Conservation (phyloP, 371 early-diverging fungal species). For the Mucor sp. region DNA sequence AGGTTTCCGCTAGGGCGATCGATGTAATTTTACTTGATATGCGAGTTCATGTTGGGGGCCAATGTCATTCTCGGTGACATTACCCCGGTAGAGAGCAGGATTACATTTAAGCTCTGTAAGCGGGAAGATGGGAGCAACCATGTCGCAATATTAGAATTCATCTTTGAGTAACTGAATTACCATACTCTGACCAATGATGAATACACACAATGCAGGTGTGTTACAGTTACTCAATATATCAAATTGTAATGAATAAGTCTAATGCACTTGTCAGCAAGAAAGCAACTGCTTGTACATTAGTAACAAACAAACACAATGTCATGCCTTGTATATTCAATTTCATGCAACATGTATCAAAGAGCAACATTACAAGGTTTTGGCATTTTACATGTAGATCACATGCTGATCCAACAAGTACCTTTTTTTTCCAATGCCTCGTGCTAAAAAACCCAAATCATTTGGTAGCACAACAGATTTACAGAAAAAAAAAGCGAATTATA, state of each 20-base stretch:
- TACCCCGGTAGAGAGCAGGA: neutral
- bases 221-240: neutral
- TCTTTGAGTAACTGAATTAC: neutral
- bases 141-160: neutral
- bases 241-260: neutral
- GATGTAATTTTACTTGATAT: neutral
- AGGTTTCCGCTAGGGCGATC: neutral
- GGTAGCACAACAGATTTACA: neutral
- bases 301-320: neutral
- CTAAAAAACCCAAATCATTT: neutral
- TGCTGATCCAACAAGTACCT: neutral
- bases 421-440: neutral
- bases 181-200: neutral
- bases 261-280: neutral
- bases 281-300: neutral
- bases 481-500: neutral
- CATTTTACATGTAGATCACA: neutral
- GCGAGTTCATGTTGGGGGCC: neutral
- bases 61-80: neutral
- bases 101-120: neutral
- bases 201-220: neutral
- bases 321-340: neutral
- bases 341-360: neutral
- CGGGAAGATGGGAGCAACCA: neutral
- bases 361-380: neutral